Evolutionary conservation across 345 rosid species (phyloP).

Genomic region (Gossypium mustelinum): DNA sequence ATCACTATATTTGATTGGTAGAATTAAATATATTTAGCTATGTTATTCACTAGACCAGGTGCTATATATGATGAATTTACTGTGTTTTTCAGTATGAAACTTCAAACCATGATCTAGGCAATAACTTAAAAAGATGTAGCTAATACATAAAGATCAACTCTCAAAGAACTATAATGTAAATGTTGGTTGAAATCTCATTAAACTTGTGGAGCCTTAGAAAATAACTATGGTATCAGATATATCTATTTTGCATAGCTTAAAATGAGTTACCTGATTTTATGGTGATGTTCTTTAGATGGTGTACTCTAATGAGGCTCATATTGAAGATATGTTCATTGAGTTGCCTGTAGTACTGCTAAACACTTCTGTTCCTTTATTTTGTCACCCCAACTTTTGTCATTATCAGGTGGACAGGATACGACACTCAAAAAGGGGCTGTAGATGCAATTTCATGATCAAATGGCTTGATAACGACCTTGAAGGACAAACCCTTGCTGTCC

Average conservation of each 20-base stretch:
- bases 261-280: too few relatives aligned
- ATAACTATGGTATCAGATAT: neutral
- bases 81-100: neutral
- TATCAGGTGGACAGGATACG: conserved; percentile 1
- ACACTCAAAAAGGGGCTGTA: conserved; percentile 11
- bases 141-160: neutral
- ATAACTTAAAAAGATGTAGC: neutral
- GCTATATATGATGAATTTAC: neutral
- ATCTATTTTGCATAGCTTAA: neutral
- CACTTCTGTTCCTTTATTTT: neutral
- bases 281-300: neutral
- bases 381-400: neutral
- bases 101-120: neutral
- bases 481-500: neutral
- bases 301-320: neutral
- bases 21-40: neutral
- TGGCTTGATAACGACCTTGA: conserved; percentile 9
- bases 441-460: conserved; percentile 10
- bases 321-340: neutral
- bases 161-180: neutral
- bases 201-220: neutral
- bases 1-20: neutral
- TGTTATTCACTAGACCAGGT: neutral
- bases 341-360: neutral
- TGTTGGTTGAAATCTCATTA: neutral